Evolutionary conservation across 768 basidiomycete species (phyloP).

Genomic region (Suillus spraguei): DNA sequence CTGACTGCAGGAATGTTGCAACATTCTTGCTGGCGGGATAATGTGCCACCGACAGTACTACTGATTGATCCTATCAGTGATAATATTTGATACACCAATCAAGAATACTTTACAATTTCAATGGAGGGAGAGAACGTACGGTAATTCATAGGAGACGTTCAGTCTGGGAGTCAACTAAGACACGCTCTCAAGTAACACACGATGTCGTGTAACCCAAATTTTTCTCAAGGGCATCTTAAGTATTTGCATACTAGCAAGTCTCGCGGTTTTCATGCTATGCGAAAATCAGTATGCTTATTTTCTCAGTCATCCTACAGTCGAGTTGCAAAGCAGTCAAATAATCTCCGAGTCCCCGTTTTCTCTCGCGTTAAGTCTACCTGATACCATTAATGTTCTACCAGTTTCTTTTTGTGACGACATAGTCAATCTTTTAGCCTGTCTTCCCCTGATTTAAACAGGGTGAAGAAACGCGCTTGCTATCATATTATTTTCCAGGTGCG

Average conservation of each 20-base stretch:
- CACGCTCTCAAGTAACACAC: slow-evolving; percentile 52
- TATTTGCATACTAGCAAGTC: slow-evolving; percentile 67
- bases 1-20: neutral
- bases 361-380: slow-evolving; percentile 71
- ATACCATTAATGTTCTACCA: slow-evolving; percentile 31
- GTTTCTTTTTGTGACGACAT: slow-evolving; percentile 76
- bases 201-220: slow-evolving; percentile 79
- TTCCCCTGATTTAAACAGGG: slow-evolving; percentile 21
- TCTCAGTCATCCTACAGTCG: slow-evolving; percentile 51
- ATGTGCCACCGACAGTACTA: neutral
- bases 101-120: no score
- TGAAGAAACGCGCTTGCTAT: slow-evolving; percentile 49
- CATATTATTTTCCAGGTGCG: neutral
- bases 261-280: neutral
- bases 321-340: slow-evolving; percentile 62
- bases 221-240: slow-evolving; percentile 59
- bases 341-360: slow-evolving; percentile 64
- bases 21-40: neutral
- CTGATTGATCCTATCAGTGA: neutral
- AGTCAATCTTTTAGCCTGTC: slow-evolving; percentile 38
- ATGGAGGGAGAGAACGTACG: slow-evolving; percentile 50
- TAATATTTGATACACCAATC: neutral
- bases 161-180: slow-evolving; percentile 51
- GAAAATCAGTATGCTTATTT: no score
- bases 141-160: slow-evolving; percentile 63